Base-by-base conservation (phyloP, 2,329 filamentous ascomycete genomes). In the Sarocladium oryzae region DNA sequence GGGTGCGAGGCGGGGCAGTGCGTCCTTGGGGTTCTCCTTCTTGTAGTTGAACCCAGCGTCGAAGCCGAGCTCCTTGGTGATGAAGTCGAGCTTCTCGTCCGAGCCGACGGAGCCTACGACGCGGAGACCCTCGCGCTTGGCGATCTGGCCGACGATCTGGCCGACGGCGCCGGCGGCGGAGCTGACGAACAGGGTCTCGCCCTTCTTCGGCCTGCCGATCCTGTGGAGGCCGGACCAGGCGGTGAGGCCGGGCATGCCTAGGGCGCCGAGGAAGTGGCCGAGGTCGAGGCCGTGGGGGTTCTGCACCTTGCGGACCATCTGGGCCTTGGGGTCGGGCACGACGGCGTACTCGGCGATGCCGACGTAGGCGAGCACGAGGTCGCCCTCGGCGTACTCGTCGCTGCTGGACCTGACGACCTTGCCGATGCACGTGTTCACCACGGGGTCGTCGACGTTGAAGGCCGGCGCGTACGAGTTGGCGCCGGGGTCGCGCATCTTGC, bases 41-140 rank as follows among this genome's bases (percentile, higher is more conserved):
- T 93, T 92, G 77, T 95, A 95, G 75, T 95, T 93, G 72, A 92
- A 93, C 8, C 84, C 89, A 15, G 57, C 70, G 51, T 79, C 75
- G 57, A 75, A 79, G 8, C 75, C 76, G 1, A 79, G 69, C 60
- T 77, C 71, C 51, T 73, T 67, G 38, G 57, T 62, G 50, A 79
- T 66, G 66, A 83, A 93, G 18, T 86, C 80, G 21, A 90, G 74
- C 74, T 95, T 95, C 61, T 86, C 84, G 61, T 91, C 85, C 16
- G 82, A 82, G 2, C 89, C 89, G 10, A 89, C 88, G 49, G 83
- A 88, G 16, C 89, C 89, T 56, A 95, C 85, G 36, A 95, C 89
- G 40, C 69, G 84, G 52, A 93, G 69, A 2, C 89, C 89, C 66
- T 91, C 84, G 55, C 84, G 81, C 77, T 92, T 92, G 55, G 88